phyloP scores from a whole-genome alignment of 371 early-diverging fungal species.

The Actinomortierella wolfii region DNA sequence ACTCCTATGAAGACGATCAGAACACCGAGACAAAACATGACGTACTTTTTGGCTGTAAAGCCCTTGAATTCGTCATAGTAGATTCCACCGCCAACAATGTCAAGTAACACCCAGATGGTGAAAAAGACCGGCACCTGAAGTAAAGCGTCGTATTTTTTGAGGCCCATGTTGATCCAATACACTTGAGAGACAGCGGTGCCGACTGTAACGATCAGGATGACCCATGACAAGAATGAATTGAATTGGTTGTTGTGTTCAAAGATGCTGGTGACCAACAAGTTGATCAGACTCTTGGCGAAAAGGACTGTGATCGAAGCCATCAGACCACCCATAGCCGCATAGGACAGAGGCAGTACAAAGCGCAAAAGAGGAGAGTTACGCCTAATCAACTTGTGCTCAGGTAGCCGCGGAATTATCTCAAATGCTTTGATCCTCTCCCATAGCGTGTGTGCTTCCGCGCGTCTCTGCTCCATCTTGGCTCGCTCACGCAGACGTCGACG shows the following conservation, averaged over 20 bases:
- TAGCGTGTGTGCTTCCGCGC: neutral
- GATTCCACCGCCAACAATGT: conserved; percentile 81
- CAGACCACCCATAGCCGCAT: conserved; percentile 72
- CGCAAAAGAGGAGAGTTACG: conserved; percentile 36
- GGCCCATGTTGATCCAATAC: conserved; percentile 83
- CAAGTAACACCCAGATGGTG: conserved; percentile 78
- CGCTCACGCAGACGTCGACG: conserved; percentile 14
- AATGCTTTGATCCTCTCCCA: conserved; percentile 21
- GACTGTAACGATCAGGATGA: conserved; percentile 73
- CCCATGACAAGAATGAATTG: conserved; percentile 64
- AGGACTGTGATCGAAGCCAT: conserved; percentile 87
- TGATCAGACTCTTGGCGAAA: conserved; percentile 83
- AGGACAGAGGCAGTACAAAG: conserved; percentile 64
- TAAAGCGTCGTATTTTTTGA: conserved; percentile 84
- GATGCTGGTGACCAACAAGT: conserved; percentile 70
- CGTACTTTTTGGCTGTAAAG: conserved; percentile 69
- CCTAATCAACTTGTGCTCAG: conserved; percentile 42
- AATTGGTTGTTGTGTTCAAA: conserved; percentile 79
- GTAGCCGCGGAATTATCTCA: conserved; percentile 33
- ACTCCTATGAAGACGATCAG: conserved; percentile 80
- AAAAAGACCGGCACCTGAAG: conserved; percentile 88
- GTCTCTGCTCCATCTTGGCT: neutral
- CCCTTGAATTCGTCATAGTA: conserved; percentile 83
- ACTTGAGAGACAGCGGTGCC: conserved; percentile 82
- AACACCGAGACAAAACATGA: conserved; percentile 70